A percentile compares a stretch with the other conserved stretches of the same genome.
Conservation (phyloP, 345 rosid genomes). For the Populus nigra region DNA sequence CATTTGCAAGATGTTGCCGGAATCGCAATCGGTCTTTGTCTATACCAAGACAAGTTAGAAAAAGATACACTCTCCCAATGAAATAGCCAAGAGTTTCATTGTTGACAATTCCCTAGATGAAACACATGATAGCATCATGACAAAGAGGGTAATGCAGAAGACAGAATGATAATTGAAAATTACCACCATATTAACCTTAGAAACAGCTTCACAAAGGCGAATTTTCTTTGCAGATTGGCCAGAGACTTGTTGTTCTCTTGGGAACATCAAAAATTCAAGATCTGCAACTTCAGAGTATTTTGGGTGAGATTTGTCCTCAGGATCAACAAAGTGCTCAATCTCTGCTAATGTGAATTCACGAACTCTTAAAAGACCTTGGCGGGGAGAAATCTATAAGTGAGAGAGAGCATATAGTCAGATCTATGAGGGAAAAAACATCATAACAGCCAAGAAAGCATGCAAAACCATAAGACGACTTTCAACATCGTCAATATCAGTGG, state of each 20-base stretch:
- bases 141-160: neutral
- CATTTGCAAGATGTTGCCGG: slow-evolving; percentile 94
- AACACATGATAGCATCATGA: slow-evolving; percentile 13
- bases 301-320: slow-evolving; percentile 90
- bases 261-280: slow-evolving; percentile 86
- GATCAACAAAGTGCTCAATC: slow-evolving; percentile 96
- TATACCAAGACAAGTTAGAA: slow-evolving; percentile 77
- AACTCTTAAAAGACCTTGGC: slow-evolving; percentile 94
- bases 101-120: slow-evolving; percentile 75
- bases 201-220: slow-evolving; percentile 71
- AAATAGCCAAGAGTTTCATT: slow-evolving; percentile 93
- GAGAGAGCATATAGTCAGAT: neutral
- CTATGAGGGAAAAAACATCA: neutral
- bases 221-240: slow-evolving; percentile 69
- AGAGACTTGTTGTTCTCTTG: slow-evolving; percentile 81
- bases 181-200: slow-evolving; percentile 46
- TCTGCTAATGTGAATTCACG: slow-evolving; percentile 96
- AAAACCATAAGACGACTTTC: neutral
- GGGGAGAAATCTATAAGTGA: slow-evolving; percentile 75
- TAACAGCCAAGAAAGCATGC: neutral
- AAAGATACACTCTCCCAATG: slow-evolving; percentile 91
- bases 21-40: slow-evolving; percentile 75
- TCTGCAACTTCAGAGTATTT: slow-evolving; percentile 64
- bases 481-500: neutral
- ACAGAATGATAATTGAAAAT: neutral